Base-by-base conservation (phyloP, 129 eudicot species). In the Tanacetum coccineum region DNA sequence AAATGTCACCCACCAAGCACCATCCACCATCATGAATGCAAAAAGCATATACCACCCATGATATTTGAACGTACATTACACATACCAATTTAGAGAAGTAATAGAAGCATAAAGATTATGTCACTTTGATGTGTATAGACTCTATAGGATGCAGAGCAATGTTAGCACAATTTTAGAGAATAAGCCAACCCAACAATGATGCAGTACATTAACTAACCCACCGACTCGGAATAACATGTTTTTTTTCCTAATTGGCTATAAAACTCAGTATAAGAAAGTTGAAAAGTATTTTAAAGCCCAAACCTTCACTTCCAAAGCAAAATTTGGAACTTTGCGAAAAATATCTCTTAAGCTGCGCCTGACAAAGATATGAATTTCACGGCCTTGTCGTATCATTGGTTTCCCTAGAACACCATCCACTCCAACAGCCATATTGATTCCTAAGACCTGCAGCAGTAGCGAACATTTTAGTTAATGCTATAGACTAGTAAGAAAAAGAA, bases 391-490 rank as follows among this genome's bases (percentile, higher is more conserved):
- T 52, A 93, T 88, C 95, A 93, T 88, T 64, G 95, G 86, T 73
- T 89, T 86, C 48, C 96, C 96, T 70, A 82, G 32, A 70, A 77
- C 60, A 64, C 96, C 98, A 70, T 93, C 71, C 58, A 86, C 83
- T 78, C 98, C 98, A 46, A 93, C 95, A 62, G 92, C 89, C 95
- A 88, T 74, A 77, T 93, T 93, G 80, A 93, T 80, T 74, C 98
- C 98, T 15, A 88, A 76, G 40, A 93, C 80, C 98, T 92, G 91
- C 58, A 81, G 58, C 48, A 48, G 62, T 39, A 57, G 32, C 59
- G 39, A 45, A 56, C 50, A 65, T 56, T 10, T 72, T 64, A 53
- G 64, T 56, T 77, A 48, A 66, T n/a, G 72, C 57, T 17, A 74
- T 47, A 65, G 56, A 54, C 20, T 50, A 74, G 36, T 47, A 25